These are phyloP conservation scores for Rhizopogon vulgaris DNA, from an alignment of 768 basidiomycete genomes.

Conservation along the genomic window DNA sequence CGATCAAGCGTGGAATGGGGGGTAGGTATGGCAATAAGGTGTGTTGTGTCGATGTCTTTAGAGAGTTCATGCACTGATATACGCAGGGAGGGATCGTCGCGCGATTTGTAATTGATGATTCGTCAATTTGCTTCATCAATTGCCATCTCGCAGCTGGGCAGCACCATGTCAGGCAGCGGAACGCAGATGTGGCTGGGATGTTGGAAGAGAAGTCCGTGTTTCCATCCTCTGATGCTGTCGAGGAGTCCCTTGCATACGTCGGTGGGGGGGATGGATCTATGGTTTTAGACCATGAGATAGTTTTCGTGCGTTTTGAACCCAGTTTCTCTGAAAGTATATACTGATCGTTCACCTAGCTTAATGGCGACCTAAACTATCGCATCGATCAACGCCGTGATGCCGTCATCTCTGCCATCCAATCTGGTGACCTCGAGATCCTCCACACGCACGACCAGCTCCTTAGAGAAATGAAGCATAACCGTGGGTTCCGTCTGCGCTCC, in stretches of 20 bases:
- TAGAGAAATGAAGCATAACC: constrained; percentile 85
- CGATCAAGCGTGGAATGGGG: constrained; percentile 88
- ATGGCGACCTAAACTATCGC: constrained; percentile 96
- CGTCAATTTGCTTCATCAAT: constrained; percentile 92
- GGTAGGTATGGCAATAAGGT: constrained; percentile 97
- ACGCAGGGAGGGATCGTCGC: constrained; percentile 83
- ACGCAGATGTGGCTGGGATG: constrained; percentile 82
- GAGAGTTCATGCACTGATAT: neutral
- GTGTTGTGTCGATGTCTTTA: constrained; percentile 9
- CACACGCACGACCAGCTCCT: constrained; percentile 79
- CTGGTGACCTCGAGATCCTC: constrained; percentile 58
- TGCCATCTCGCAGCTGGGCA: constrained; percentile 98
- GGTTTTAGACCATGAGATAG: constrained; percentile 92
- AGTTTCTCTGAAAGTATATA: constrained; percentile 1
- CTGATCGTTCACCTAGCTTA: constrained; percentile 42
- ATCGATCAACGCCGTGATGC: constrained; percentile 89
- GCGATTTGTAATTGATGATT: constrained; percentile 85
- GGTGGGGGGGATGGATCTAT: constrained; percentile 92
- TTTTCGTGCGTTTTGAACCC: constrained; percentile 49
- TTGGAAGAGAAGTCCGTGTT: constrained; percentile 78
- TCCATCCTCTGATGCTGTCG: constrained; percentile 35
- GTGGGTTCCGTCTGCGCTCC: constrained; percentile 76
- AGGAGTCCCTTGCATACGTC: constrained; percentile 63
- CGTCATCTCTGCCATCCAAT: constrained; percentile 65
- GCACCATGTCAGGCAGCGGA: constrained; percentile 71